Percentiles rank a stretch among this genome's conserved stretches.
Evolutionary conservation across 1,139 yeast species (phyloP).

Genomic region (Yamadazyma trypodendri): DNA sequence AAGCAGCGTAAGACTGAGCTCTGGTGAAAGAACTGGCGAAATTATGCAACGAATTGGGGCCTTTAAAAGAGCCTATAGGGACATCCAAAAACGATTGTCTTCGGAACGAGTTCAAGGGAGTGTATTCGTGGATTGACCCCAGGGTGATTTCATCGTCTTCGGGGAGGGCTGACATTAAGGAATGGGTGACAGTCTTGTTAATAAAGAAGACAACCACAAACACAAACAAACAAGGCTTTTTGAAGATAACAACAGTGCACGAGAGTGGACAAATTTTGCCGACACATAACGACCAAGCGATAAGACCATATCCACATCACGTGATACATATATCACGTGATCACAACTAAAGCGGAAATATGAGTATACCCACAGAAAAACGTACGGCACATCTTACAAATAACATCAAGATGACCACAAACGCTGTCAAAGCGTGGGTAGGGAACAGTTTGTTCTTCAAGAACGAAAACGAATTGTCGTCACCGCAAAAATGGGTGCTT

Average conservation of each 20-base stretch:
- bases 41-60: constrained; percentile 47
- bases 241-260: too few species aligned
- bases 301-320: too few species aligned
- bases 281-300: too few species aligned
- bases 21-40: constrained; percentile 49
- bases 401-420: constrained; percentile 1
- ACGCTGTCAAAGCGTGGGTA: constrained; percentile 5
- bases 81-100: constrained; percentile 36
- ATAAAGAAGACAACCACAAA: too few species aligned
- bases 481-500: constrained; percentile 60
- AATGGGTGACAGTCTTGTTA: not conserved
- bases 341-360: not conserved
- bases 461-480: constrained; percentile 18
- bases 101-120: constrained; percentile 20
- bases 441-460: constrained; percentile 10
- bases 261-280: too few species aligned
- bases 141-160: constrained; percentile 3
- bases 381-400: constrained; percentile 2
- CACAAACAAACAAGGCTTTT: too few species aligned
- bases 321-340: not conserved
- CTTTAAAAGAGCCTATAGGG: constrained; percentile 47
- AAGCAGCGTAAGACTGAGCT: constrained; percentile 47
- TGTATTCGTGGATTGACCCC: constrained; percentile 14
- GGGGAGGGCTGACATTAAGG: too few species aligned
- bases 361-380: not conserved